Conservation (phyloP, 225 moss, liverwort and hornwort genomes). For the Rhytidiadelphus loreus region DNA sequence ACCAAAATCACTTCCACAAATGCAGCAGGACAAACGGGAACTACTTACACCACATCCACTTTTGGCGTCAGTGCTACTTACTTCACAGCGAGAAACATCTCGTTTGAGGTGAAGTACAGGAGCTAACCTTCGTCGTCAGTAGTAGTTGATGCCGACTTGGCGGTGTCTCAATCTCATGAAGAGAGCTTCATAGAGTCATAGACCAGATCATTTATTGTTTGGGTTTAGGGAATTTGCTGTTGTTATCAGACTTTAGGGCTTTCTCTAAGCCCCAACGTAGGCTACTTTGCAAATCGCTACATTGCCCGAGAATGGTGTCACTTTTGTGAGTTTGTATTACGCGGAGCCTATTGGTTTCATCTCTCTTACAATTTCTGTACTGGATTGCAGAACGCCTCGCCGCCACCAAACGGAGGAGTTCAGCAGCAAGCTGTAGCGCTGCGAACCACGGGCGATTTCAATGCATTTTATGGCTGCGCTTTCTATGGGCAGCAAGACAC, state of each 20-base stretch:
- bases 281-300: neutral
- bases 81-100: constrained; percentile 41
- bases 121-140: neutral
- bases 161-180: neutral
- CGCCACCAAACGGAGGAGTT: constrained; percentile 30
- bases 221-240: neutral
- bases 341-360: neutral
- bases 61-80: constrained; percentile 38
- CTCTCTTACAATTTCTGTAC: neutral
- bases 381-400: constrained; percentile 38
- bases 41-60: constrained; percentile 48
- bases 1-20: constrained; percentile 37
- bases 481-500: constrained; percentile 52
- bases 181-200: neutral
- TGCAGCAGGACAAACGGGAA: constrained; percentile 36
- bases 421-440: constrained; percentile 55
- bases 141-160: neutral
- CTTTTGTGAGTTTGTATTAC: neutral
- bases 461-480: constrained; percentile 51
- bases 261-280: neutral
- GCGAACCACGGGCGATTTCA: constrained; percentile 43
- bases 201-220: neutral
- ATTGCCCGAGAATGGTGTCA: neutral
- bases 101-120: constrained; percentile 30
- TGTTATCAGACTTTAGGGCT: neutral